Evolutionary conservation across 495 filamentous ascomycete species (phyloP), one percentile per base, ranked within the genome.

Genomic region (Clavariopsis aquatica): DNA sequence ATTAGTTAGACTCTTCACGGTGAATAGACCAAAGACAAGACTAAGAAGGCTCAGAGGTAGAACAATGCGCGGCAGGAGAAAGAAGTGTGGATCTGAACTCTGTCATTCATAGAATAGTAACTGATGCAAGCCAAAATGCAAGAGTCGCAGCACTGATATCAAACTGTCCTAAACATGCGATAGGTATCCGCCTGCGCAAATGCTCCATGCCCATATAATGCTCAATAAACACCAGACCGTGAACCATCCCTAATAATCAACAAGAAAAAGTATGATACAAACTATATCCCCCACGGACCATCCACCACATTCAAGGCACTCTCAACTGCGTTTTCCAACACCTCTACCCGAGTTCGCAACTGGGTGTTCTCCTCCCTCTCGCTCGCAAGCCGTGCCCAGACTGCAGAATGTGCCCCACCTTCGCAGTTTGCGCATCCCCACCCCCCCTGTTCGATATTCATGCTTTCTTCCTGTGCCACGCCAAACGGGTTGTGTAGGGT

Each of bases 231-330:
- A 28, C 47, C 26, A 24, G 6, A 51, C 12, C n/a, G n/a, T n/a
- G n/a, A n/a, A n/a, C 22, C 47, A 10, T 28, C 47, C 22, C 4
- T 51, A 24, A 10, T 51, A 51, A 51, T 28, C 6, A 10, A 51
- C 26, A 24, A 51, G 47, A 51, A 51, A 22, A 51, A 9, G 26
- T 22, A 53, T 9, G 34, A 29, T 1, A 53, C 23, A 3, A 53
- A 31, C 49, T 46, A 65, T 34, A 59, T 52, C 2, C 62, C 62
- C 62, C 62, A 65, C 13, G 56, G 55, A 20, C 66, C 69, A 57
- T 59, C 57, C 51, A 77, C 73, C 24, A 77, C 57, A 38, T 75
- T 73, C 68, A 77, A 63, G 34, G 68, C 69, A 15, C 70, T 71
- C n/a, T 77, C 73, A 36, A 76, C 62, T 28, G 62, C 62, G 43